Evolutionary conservation across 306 rosid genomes (phyloP), one percentile per base, ranked within the genome.

Genomic region (Vachellia pachyceras): DNA sequence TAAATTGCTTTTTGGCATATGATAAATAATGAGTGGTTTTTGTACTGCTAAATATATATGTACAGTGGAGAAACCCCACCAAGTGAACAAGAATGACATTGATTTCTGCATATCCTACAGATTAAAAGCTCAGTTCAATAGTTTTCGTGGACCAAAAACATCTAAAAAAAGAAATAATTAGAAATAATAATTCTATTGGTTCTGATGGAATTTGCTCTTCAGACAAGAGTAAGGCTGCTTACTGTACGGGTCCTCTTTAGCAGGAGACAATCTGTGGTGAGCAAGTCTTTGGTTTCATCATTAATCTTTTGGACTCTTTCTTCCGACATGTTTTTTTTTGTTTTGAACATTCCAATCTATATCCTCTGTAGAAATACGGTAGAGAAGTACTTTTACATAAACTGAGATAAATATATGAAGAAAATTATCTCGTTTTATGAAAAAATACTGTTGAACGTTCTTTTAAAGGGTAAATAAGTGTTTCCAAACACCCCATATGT

Each of bases 181-280:
- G 0, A 50, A 1, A 50, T n/a, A 50, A 50, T 50, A 50, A 17
- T 82, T 85, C 82, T 85, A 79, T 83, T 90, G 92, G 97, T 79
- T 79, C 85, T 79, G 80, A 40, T 80, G 75, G 68, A 49, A n/a
- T 82, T 77, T 72, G 75, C 72, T 83, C 61, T 39, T 65, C n/a
- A 14, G 77, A 82, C 93, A 91, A 91, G 91, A 86, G 89, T 80
- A 79, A 80, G n/a, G n/a, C n/a, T n/a, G n/a, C n/a, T n/a, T n/a
- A 77, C 60, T 77, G 42, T 42, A 36, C 64, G 76, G 46, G 79
- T 49, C 79, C 55, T 29, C 68, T 35, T 85, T 83, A 35, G 41
- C 78, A 75, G 78, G 74, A 12, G 10, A 25, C 64, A 79, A 44
- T 71, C 63, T 73, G 90, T 82, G 91, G 86, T 79, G 68, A 80